Evolutionary conservation across 2,329 filamentous ascomycete genomes (phyloP).

Genomic region (Colletotrichum shisoi): DNA sequence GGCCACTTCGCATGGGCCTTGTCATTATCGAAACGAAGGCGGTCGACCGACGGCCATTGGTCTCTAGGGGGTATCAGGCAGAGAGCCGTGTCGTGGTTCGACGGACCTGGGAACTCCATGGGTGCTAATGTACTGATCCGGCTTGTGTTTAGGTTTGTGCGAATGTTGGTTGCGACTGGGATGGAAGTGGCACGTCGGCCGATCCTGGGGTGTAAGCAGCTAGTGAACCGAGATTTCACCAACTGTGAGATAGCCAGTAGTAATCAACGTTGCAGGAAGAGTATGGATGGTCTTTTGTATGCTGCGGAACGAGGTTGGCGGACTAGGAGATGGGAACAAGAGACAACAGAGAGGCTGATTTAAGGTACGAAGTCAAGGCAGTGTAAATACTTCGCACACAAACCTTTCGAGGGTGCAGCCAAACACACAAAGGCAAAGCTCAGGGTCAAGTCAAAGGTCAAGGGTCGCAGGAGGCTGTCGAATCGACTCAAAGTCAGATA

Average conservation of each 20-base stretch:
- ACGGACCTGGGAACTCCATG: constrained; percentile 20
- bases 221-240: neutral
- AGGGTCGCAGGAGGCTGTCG: too few species aligned
- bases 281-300: neutral
- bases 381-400: neutral
- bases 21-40: constrained; percentile 68
- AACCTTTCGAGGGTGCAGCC: neutral
- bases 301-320: neutral
- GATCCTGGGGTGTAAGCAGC: neutral
- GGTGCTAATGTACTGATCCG: neutral
- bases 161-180: neutral
- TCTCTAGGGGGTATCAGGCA: constrained; percentile 64
- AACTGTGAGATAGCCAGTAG: too few species aligned
- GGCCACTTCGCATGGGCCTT: constrained; percentile 69
- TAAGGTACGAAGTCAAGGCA: neutral
- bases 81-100: constrained; percentile 64
- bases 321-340: neutral
- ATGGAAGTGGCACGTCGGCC: neutral
- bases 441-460: too few species aligned
- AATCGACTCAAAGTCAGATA: neutral
- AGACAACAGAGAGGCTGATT: neutral
- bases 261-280: too few species aligned
- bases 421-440: neutral
- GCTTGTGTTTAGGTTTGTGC: neutral
- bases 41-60: constrained; percentile 59